Evolutionary conservation across 148 eudicot species (phyloP), one percentile per base, ranked within the genome.

Genomic region (Nepenthes mirabilis): DNA sequence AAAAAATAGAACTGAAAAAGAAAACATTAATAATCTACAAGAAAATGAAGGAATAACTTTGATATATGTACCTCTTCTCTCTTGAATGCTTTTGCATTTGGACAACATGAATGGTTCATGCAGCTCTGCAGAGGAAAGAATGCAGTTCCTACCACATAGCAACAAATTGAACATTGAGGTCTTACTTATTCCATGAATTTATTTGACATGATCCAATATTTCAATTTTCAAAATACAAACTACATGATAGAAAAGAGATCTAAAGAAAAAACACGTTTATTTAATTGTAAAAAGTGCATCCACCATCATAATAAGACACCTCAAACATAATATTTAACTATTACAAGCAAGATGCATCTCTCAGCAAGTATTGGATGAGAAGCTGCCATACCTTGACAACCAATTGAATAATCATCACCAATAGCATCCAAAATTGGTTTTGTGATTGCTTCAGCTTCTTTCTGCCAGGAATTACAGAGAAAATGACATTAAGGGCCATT

Each of bases 101-200:
- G 99, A 68, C 58, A 37, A 64, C 99, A 93, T 1, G 95, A 88
- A 73, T 93, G 99, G 72, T 93, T 93, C 87, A 93, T 86, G 72
- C 99, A 93, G 69, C 99, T 93, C 74, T 93, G 99, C 70, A 93
- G 45, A 13, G 99, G 91, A 70, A 71, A 93, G 82, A 93, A 89
- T 35, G 96, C 99, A 68, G 89, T 82, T 69, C 99, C 99, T 93
- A 65, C 37, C 56, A 57, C 47, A 37, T 12, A 52, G 58, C 10
- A 32, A 32, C 8, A 14, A 52, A 33, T 2, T 54, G 3, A 33
- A 54, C 4, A 54, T 49, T 40, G 8, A 8, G 23, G 23, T 23
- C 23, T 40, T 40, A 8, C 45, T 40, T 8, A 40, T 40, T 40
- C 8, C 4, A 40, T 3, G 45, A 40, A 40, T 23, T 23, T 23